These are phyloP conservation scores for Solanum microdontum DNA, from an alignment of 257 asterid species.

Conservation along the genomic window DNA sequence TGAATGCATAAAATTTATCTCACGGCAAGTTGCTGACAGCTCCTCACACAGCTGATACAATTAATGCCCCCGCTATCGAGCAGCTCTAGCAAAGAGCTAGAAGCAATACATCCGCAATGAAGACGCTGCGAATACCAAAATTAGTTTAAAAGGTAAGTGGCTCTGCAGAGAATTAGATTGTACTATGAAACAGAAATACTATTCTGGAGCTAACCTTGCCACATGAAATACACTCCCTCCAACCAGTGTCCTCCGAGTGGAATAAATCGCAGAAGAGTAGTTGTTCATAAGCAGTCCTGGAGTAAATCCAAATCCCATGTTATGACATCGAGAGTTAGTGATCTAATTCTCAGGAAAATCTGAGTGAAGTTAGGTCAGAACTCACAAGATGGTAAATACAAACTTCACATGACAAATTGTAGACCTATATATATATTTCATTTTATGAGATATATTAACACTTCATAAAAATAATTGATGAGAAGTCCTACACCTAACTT, in stretches of 20 bases:
- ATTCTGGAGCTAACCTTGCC: conserved; percentile 54
- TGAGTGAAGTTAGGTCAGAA: neutral
- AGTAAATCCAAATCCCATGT: conserved; percentile 4
- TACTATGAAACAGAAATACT: neutral
- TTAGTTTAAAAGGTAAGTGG: neutral
- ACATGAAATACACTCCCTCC: conserved; percentile 87
- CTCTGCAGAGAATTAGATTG: neutral
- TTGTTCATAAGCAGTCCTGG: conserved; percentile 74
- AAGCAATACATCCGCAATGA: conserved; percentile 96
- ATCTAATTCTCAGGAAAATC: neutral
- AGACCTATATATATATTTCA: neutral
- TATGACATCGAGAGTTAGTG: neutral
- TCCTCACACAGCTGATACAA: conserved; percentile 58
- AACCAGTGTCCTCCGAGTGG: conserved; percentile 79
- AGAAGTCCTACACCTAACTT: neutral
- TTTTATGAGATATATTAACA: neutral
- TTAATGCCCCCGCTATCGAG: conserved; percentile 75
- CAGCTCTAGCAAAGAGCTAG: conserved; percentile 58
- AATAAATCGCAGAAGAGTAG: conserved; percentile 71
- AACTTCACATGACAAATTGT: neutral
- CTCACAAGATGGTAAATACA: neutral
- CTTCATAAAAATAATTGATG: neutral
- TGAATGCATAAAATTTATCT: conserved; percentile 18
- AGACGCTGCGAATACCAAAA: conserved; percentile 49
- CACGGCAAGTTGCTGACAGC: conserved; percentile 39